These are phyloP conservation scores for Ascochyta pisi DNA, from an alignment of 2,329 filamentous ascomycete genomes.

Conservation along the genomic window DNA sequence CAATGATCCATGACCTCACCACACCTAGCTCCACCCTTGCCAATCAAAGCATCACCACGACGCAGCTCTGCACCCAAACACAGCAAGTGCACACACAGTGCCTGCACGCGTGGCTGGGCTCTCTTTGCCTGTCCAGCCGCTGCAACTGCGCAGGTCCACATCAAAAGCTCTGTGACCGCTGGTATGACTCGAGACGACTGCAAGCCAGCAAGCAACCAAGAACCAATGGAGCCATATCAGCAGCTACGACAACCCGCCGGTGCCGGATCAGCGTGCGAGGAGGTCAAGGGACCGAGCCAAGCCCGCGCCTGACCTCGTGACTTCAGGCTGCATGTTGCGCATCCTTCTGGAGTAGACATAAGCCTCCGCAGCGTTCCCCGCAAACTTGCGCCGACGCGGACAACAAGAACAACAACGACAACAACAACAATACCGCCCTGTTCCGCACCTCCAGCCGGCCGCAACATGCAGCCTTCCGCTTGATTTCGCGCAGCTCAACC, in stretches of 20 bases:
- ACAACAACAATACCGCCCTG: no score
- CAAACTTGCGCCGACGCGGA: not conserved
- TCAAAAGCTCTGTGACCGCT: not conserved
- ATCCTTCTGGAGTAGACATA: slow-evolving; percentile 3
- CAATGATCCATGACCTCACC: slow-evolving; percentile 44
- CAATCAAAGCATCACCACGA: slow-evolving; percentile 15
- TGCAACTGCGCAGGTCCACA: not conserved
- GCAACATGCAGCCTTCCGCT: slow-evolving; percentile 1
- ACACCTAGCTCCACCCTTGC: slow-evolving; percentile 24
- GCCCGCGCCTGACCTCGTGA: slow-evolving; percentile 5
- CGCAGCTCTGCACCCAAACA: not conserved
- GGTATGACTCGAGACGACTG: not conserved
- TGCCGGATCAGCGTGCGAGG: slow-evolving; percentile 2
- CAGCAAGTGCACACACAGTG: no score
- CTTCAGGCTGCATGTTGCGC: not conserved
- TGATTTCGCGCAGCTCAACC: not conserved
- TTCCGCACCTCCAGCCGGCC: not conserved
- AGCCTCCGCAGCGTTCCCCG: slow-evolving; percentile 12
- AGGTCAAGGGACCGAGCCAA: not conserved
- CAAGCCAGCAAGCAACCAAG: not conserved
- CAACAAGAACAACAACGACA: not conserved
- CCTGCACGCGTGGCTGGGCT: not conserved
- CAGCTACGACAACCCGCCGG: slow-evolving; percentile 1
- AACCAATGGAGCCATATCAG: slow-evolving; percentile 1
- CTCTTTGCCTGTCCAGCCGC: not conserved